Evolutionary conservation across 306 rosid species (phyloP).

Genomic region (Cucurbita ficifolia): DNA sequence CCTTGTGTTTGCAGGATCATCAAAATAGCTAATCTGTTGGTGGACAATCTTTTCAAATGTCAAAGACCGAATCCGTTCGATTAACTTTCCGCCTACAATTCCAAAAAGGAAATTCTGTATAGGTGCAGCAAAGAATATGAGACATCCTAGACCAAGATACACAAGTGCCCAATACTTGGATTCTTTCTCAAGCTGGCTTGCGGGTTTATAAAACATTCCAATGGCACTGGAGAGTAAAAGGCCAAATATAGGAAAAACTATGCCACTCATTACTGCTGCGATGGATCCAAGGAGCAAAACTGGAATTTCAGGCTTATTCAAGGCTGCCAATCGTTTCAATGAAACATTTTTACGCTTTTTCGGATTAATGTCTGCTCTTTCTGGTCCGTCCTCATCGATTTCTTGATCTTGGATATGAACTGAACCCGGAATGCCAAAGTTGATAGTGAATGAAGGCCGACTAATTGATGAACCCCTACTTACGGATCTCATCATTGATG

Average conservation of each 20-base stretch:
- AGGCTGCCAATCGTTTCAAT: conserved; percentile 29
- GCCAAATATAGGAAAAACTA: conserved; percentile 59
- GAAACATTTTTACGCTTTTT: conserved; percentile 21
- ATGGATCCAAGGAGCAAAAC: conserved; percentile 44
- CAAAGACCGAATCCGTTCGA: conserved; percentile 56
- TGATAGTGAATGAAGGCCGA: conserved; percentile 14
- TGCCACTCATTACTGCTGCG: conserved; percentile 48
- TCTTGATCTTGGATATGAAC: conserved; percentile 6
- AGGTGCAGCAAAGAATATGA: conserved; percentile 22
- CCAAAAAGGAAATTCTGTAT: conserved; percentile 47
- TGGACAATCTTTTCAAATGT: conserved; percentile 67
- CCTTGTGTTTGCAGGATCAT: conserved; percentile 85
- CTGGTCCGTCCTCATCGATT: not conserved
- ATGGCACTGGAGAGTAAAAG: conserved; percentile 59
- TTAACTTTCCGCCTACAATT: conserved; percentile 69
- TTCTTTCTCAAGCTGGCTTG: conserved; percentile 33
- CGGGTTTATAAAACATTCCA: conserved; percentile 42
- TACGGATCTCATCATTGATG: conserved; percentile 21
- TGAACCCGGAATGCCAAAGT: conserved; percentile 18
- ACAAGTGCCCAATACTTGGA: conserved; percentile 50
- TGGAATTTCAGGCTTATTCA: conserved; percentile 65
- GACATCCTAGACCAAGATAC: conserved; percentile 39
- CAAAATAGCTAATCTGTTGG: conserved; percentile 80
- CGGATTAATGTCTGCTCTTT: not conserved
- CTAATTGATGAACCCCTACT: conserved; percentile 36